Evolutionary conservation across 1,284 basidiomycete species (phyloP), one percentile per base, ranked within the genome.

Genomic region (Pseudozyma tsukubaensis): DNA sequence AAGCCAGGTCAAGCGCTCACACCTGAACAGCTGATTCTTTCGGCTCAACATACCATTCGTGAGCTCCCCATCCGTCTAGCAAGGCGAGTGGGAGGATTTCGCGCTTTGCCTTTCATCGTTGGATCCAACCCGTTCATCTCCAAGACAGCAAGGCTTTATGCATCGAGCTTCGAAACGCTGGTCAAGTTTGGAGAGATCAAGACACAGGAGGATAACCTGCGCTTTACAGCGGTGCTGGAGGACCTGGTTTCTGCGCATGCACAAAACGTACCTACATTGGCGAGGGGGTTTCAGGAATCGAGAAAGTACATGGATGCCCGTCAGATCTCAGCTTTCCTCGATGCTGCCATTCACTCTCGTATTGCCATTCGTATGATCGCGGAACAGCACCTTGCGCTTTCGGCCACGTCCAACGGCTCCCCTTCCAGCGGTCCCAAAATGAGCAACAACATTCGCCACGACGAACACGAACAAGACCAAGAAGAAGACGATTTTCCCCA

Each of bases 211-310:
- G 90, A 93, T 68, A 94, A 94, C 72, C 86, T 87, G 11, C 83
- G 85, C 7, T 94, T 94, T 76, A 89, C 91, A 1, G 86, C 88
- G 48, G 87, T 89, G 62, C 87, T 96, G 16, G 89, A 90, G 49
- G 87, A 88, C 37, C 86, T 95, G 21, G 93, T 95, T 9, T 88
- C 89, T 54, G 88, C 88, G 53, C 94, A 96, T 82, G 89, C 91
- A 4, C 91, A 94, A 84, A 94, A 95, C 81, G 92, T 95, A 48
- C 93, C 93, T 0, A 91, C 91, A 13, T 89, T 96, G 87, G 92
- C 93, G 0, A 92, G 93, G 85, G 94, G 93, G 55, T 94, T 95
- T 81, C 91, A 93, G 77, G 94, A 96, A 86, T 92, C 91, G 74
- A 87, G 89, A 51, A 88, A 89, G 60, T 95, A 96, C 85, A 91